These are phyloP conservation scores for Amanita phalloides DNA, from an alignment of 768 basidiomycete species.

Conservation along the genomic window DNA sequence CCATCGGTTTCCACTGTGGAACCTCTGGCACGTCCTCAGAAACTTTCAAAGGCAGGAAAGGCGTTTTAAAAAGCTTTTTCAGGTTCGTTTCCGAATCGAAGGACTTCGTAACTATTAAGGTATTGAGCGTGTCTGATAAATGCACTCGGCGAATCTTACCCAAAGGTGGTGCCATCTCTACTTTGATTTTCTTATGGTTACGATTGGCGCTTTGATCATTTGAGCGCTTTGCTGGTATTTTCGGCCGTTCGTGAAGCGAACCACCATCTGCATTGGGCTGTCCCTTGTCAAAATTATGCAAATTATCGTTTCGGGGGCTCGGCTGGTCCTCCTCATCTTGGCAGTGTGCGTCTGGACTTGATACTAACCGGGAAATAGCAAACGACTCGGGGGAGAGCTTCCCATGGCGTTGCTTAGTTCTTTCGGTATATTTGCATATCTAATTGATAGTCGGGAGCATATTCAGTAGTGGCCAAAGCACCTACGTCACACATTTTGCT, in stretches of 20 bases:
- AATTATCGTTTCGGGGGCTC: neutral
- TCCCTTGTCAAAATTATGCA: neutral
- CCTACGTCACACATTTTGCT: constrained; percentile 75
- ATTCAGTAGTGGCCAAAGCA: neutral
- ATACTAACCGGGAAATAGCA: constrained; percentile 14
- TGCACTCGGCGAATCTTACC: constrained; percentile 13
- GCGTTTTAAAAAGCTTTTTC: constrained; percentile 40
- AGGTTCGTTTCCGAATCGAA: constrained; percentile 28
- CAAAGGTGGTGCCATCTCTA: constrained; percentile 19
- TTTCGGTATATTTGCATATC: constrained; percentile 76
- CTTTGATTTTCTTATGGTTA: constrained; percentile 23
- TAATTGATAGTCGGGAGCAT: constrained; percentile 14
- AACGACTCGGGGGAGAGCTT: constrained; percentile 35
- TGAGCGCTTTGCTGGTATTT: constrained; percentile 8
- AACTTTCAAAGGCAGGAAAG: constrained; percentile 13
- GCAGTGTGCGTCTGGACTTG: constrained; percentile 6
- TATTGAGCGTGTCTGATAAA: neutral
- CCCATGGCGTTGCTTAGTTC: constrained; percentile 35
- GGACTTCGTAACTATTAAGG: constrained; percentile 33
- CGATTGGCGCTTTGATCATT: constrained; percentile 3
- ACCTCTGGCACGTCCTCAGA: neutral
- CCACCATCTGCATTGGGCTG: neutral
- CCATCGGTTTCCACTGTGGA: neutral
- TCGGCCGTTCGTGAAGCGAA: neutral
- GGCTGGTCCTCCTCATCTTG: constrained; percentile 7